phyloP scores from a whole-genome alignment of 2,329 filamentous ascomycete genomes.

The Rutstroemia sp. region DNA sequence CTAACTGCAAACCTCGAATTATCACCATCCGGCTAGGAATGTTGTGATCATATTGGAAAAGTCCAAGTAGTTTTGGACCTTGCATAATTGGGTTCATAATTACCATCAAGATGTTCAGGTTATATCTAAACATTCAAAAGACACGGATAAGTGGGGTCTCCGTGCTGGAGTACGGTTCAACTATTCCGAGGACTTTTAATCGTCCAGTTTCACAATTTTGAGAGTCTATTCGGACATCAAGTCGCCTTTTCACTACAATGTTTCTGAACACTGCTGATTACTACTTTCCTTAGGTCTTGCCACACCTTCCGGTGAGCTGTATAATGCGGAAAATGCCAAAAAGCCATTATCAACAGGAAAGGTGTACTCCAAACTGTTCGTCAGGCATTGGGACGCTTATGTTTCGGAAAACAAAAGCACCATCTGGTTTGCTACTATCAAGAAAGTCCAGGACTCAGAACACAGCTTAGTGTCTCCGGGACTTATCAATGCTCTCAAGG shows the following conservation, averaged over 20 bases:
- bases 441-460: constrained; percentile 22
- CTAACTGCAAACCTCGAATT: not conserved
- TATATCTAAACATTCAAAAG: no score
- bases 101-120: no score
- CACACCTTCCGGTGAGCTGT: constrained; percentile 60
- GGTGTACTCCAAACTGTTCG: constrained; percentile 68
- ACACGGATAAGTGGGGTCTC: no score
- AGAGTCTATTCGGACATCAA: no score
- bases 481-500: constrained; percentile 55
- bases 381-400: constrained; percentile 79
- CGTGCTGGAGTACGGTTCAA: no score
- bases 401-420: constrained; percentile 60
- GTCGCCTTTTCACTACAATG: not conserved
- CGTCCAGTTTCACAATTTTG: no score
- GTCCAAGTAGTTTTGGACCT: no score
- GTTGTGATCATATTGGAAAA: not conserved
- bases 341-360: constrained; percentile 57
- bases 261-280: not conserved
- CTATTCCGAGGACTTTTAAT: no score
- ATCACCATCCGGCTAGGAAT: not conserved
- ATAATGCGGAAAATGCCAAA: constrained; percentile 54
- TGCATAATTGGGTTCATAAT: no score
- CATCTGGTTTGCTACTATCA: constrained; percentile 64
- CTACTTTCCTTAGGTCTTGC: constrained; percentile 42
- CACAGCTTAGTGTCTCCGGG: constrained; percentile 33